Percentiles rank a stretch among this genome's conserved stretches.
phyloP scores from a whole-genome alignment of 257 asterid species.

The Mentha longifolia region DNA sequence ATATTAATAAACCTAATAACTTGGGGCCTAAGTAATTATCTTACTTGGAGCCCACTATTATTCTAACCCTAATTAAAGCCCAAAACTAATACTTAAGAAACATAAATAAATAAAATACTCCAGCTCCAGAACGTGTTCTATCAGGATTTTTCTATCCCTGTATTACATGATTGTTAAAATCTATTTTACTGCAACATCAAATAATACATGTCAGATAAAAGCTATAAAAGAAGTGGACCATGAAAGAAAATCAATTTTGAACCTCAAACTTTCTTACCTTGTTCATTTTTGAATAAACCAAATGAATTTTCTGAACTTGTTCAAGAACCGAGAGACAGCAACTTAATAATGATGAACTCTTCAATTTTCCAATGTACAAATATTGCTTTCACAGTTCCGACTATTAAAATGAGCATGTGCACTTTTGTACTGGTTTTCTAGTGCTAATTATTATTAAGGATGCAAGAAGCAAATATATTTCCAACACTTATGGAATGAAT shows the following conservation, averaged over 20 bases:
- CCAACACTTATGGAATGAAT: background rate
- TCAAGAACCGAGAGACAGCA: slow-evolving; percentile 23
- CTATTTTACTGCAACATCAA: background rate
- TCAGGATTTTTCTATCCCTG: background rate
- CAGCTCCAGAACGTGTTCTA: too few species aligned
- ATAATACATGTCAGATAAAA: background rate
- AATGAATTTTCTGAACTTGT: background rate
- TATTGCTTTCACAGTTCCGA: background rate
- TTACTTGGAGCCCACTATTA: too few species aligned
- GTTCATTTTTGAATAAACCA: too few species aligned
- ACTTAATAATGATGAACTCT: background rate
- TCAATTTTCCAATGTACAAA: background rate
- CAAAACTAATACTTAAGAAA: too few species aligned
- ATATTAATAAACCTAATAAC: too few species aligned
- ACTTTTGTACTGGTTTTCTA: background rate
- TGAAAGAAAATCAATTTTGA: background rate
- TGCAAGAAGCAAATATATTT: background rate
- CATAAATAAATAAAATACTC: too few species aligned
- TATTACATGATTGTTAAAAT: slow-evolving; percentile 3
- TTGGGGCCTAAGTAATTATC: too few species aligned
- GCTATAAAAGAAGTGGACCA: background rate
- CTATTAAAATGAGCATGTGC: background rate
- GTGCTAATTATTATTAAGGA: background rate
- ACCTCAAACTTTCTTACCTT: background rate
- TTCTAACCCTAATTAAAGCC: too few species aligned